Evolutionary conservation across 352 stramenopile genomes (phyloP), one percentile per base, ranked within the genome.

Genomic region (Elongisporangium anandrum): DNA sequence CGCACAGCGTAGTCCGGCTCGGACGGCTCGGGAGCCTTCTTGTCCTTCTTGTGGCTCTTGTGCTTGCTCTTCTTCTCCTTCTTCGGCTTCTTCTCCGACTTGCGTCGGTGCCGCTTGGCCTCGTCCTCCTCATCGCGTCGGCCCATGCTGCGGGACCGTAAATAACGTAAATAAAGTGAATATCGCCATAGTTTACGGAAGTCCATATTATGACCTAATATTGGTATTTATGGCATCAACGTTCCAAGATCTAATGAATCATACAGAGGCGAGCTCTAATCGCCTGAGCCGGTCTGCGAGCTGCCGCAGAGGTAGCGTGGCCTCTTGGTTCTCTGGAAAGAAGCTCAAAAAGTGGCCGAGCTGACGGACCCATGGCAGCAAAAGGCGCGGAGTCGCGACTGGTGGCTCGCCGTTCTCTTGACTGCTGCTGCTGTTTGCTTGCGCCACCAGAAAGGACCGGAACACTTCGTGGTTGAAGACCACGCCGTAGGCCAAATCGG

Each of bases 391-490:
- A 65, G 92, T 84, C 10, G 67, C 65, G 17, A 79, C 52, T 45
- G 6, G 34, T 12, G 34, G 34, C 34, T 45, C 34, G 34, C 13
- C 34, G 34, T 45, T 45, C 34, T 45, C 34, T 12, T 45, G 34
- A 12, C 34, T 45, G 34, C 34, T 45, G 13, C 34, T 45, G 34
- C 34, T 45, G 34, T 45, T 45, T 5, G 26, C 26, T 12, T 38
- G 54, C 34, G 78, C 68, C 4, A 61, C 41, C 21, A 92, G 38
- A 60, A 89, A 91, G n/a, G 72, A 69, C 16, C 66, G 79, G 65
- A 95, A 95, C 26, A 95, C 78, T 17, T 93, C 86, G 66, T 95
- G 84, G 56, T 81, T 81, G 61, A 95, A 95, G 24, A 95, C 86
- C 24, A 94, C 74, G 34, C 84, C 84, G 61, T 95, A 94, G 0